Percentiles rank a stretch among this genome's conserved stretches.
These are phyloP conservation scores for Eutrema yunnanense DNA, from an alignment of 345 rosid genomes.

Conservation along the genomic window DNA sequence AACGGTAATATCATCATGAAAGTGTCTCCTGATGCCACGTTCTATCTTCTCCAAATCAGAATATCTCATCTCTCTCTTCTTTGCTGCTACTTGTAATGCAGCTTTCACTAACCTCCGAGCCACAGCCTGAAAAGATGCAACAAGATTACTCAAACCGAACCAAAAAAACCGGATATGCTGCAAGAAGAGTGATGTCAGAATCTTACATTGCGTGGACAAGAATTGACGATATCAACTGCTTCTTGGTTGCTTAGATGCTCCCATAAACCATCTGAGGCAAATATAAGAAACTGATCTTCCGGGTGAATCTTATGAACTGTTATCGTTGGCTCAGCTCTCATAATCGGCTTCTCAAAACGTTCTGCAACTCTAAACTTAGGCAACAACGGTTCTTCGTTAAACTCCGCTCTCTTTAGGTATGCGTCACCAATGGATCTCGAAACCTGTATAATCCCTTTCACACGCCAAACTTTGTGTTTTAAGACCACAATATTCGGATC, in stretches of 20 bases:
- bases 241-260: constrained; percentile 94
- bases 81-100: constrained; percentile 83
- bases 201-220: constrained; percentile 70
- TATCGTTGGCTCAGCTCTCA: constrained; percentile 82
- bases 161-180: background rate
- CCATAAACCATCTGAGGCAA: constrained; percentile 98
- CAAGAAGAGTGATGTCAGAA: background rate
- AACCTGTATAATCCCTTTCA: constrained; percentile 93
- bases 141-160: background rate
- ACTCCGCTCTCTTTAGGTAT: constrained; percentile 81
- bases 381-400: constrained; percentile 75
- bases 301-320: constrained; percentile 62
- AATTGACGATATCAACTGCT: constrained; percentile 86
- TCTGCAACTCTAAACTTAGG: constrained; percentile 74
- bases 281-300: constrained; percentile 87
- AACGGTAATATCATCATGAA: constrained; percentile 92
- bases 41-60: constrained; percentile 93
- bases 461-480: constrained; percentile 96
- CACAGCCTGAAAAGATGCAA: constrained; percentile 47
- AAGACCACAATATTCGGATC: constrained; percentile 91
- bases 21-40: constrained; percentile 92
- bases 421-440: constrained; percentile 98
- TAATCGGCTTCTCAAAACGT: constrained; percentile 70
- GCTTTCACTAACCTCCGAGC: constrained; percentile 74
- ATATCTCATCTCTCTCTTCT: constrained; percentile 93